Evolutionary conservation across 2,329 filamentous ascomycete genomes (phyloP).

Genomic region (Aureobasidium sp.): DNA sequence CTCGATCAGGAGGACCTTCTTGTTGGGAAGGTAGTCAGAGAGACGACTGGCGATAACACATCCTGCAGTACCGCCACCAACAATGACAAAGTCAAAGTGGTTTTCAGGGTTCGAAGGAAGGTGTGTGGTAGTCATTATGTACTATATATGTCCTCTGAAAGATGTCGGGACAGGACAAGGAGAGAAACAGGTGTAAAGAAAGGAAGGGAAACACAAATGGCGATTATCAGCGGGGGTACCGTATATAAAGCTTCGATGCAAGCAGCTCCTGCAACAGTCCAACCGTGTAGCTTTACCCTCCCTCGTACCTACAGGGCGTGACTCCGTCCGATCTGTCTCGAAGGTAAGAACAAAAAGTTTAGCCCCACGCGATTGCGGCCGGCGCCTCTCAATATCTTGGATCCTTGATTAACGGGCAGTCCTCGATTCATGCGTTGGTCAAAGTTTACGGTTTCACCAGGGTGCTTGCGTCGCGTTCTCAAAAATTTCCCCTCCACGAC

Average conservation of each 20-base stretch:
- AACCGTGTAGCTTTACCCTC: neutral
- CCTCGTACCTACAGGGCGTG: neutral
- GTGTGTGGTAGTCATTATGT: slow-evolving; percentile 58
- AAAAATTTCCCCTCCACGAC: neutral
- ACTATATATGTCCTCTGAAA: neutral
- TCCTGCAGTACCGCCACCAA: slow-evolving; percentile 78
- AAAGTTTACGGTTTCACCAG: neutral
- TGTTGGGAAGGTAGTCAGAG: slow-evolving; percentile 73
- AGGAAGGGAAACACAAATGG: neutral
- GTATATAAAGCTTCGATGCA: neutral
- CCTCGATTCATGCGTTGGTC: neutral
- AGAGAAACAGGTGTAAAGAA: neutral
- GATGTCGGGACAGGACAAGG: neutral
- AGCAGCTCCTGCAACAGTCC: neutral
- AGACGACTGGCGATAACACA: slow-evolving; percentile 76
- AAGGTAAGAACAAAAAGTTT: neutral
- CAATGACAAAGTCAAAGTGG: slow-evolving; percentile 75
- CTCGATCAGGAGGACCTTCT: slow-evolving; percentile 75
- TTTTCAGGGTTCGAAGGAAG: slow-evolving; percentile 55
- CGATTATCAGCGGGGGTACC: neutral
- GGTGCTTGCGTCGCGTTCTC: neutral
- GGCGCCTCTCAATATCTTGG: neutral
- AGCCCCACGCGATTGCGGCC: neutral
- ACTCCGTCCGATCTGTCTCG: neutral
- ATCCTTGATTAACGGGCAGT: neutral